phyloP scores from a whole-genome alignment of 2,329 filamentous ascomycete species.

The Colletotrichum spinosum region DNA sequence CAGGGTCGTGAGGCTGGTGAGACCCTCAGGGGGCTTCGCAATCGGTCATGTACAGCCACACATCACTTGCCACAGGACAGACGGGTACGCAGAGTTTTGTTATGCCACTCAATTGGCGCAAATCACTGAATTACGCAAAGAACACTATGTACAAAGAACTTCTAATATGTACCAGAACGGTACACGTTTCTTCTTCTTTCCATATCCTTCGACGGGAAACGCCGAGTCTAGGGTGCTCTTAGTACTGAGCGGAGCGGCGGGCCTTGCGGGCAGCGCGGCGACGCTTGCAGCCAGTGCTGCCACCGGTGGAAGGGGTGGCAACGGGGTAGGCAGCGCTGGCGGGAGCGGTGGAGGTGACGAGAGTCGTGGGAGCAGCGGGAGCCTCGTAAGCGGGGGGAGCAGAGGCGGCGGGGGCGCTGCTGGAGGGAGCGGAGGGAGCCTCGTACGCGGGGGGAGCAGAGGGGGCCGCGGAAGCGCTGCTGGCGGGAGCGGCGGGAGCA shows the following conservation, averaged over 20 bases:
- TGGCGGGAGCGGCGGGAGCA: constrained; percentile 4
- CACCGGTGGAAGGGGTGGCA: constrained; percentile 11
- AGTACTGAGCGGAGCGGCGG: constrained; percentile 36
- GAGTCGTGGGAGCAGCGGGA: constrained; percentile 14
- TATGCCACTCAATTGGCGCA: constrained; percentile 30
- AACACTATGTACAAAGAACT: constrained; percentile 34
- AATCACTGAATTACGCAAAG: constrained; percentile 30
- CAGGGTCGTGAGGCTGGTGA: too few relatives aligned
- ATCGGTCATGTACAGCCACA: not conserved
- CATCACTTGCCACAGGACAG: not conserved
- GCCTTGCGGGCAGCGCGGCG: constrained; percentile 37
- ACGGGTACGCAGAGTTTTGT: constrained; percentile 9
- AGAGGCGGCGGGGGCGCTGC: not conserved
- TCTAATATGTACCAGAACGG: constrained; percentile 31
- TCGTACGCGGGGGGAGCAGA: not conserved
- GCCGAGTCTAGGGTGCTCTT: not conserved
- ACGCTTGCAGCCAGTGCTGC: constrained; percentile 23
- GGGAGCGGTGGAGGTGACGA: constrained; percentile 11
- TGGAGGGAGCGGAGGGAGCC: too few relatives aligned
- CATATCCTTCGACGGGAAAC: not conserved
- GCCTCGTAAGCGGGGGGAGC: not conserved
- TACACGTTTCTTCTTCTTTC: constrained; percentile 16
- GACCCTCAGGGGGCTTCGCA: too few relatives aligned
- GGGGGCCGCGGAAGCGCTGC: constrained; percentile 2
- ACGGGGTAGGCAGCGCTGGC: constrained; percentile 9